These are phyloP conservation scores for Chrysoporthe puriensis DNA, from an alignment of 2,329 filamentous ascomycete genomes.

Conservation along the genomic window DNA sequence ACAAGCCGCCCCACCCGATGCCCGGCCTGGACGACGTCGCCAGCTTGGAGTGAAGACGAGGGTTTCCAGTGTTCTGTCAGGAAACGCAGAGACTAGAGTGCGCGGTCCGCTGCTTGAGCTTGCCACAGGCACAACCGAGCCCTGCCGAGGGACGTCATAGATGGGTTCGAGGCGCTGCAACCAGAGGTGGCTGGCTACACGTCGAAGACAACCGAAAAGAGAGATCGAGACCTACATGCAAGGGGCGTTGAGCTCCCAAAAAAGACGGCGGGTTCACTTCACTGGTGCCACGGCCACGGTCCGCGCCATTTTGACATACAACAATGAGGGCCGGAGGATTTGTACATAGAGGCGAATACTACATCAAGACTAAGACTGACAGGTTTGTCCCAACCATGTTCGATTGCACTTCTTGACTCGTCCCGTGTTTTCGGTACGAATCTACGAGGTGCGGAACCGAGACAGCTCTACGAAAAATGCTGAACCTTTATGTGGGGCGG, in stretches of 20 bases:
- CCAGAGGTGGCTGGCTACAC: background rate
- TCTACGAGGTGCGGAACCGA: background rate
- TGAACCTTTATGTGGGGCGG: background rate
- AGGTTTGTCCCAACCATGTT: background rate
- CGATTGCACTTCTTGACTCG: background rate
- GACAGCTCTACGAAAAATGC: background rate
- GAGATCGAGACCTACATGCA: background rate
- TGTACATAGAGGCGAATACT: slow-evolving; percentile 19
- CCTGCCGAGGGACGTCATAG: background rate
- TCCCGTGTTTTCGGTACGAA: background rate
- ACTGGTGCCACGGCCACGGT: slow-evolving; percentile 11
- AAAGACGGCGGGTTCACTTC: slow-evolving; percentile 8
- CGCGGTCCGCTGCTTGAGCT: background rate
- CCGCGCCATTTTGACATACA: slow-evolving; percentile 7
- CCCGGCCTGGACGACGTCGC: slow-evolving; percentile 67
- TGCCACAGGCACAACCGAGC: background rate
- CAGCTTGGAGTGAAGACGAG: slow-evolving; percentile 62
- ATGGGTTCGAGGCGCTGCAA: slow-evolving; percentile 1
- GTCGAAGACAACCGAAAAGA: background rate
- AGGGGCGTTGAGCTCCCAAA: slow-evolving; percentile 6
- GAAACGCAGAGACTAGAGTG: background rate
- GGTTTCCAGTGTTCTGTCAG: background rate
- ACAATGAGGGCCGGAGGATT: background rate
- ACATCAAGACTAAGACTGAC: background rate
- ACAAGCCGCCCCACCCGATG: slow-evolving; percentile 62